These are phyloP conservation scores for Hapsidospora chrysogenum DNA, from an alignment of 495 filamentous ascomycete genomes.

Conservation along the genomic window DNA sequence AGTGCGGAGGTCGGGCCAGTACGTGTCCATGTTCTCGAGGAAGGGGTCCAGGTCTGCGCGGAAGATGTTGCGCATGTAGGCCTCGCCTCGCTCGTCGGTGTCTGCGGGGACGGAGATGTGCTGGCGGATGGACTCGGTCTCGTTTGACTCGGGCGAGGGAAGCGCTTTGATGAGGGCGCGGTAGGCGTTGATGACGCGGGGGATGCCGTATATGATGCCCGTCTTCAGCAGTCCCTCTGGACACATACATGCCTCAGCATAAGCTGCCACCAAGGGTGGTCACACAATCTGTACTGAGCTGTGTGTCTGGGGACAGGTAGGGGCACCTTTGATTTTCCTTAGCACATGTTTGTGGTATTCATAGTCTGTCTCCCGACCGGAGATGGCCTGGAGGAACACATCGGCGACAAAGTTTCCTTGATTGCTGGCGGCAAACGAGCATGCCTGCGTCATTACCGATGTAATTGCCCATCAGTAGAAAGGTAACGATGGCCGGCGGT, in stretches of 20 bases:
- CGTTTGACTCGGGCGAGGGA: background rate
- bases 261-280: no score
- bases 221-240: background rate
- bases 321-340: background rate
- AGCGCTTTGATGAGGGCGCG: background rate
- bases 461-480: no score
- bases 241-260: no score
- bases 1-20: background rate
- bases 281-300: background rate
- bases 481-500: no score
- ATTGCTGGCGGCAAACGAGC: no score
- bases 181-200: background rate
- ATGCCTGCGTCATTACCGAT: no score
- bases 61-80: constrained; percentile 1
- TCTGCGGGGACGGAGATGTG: background rate
- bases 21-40: background rate
- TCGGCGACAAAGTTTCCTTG: no score
- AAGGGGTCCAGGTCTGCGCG: background rate
- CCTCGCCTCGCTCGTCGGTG: background rate
- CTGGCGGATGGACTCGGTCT: background rate
- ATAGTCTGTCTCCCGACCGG: no score
- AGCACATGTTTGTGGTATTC: no score
- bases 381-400: no score
- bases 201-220: background rate
- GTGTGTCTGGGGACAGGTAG: background rate